Evolutionary conservation across 768 basidiomycete genomes (phyloP), one percentile per base, ranked within the genome.

Genomic region (Botryobasidium botryosum): DNA sequence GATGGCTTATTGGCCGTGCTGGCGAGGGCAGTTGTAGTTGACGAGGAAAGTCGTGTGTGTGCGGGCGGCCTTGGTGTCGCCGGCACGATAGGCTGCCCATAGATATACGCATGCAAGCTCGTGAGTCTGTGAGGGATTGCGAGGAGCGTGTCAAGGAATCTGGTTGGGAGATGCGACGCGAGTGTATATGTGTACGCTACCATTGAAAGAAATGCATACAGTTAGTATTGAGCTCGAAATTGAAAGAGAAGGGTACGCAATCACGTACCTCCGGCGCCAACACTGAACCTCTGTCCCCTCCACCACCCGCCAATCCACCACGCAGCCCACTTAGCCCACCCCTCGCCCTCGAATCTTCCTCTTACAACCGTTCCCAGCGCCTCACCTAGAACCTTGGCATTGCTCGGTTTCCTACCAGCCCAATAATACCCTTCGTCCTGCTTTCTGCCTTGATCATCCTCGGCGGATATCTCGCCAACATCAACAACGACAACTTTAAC

Each of bases 221-320:
- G 52, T 17, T 8, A 57, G 46, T 35, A 23, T 26, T 13, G n/a
- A 8, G 38, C 6, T 37, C 33, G 41, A n/a, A 8, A 20, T 49
- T 39, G 39, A 27, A 36, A 25, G 17, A 32, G 15, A 24, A 21
- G 31, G 21, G 26, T 25, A 38, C 13, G 43, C 18, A 21, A 0
- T 26, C 17, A 61, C 71, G 53, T 55, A 86, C 83, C 81, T 59
- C 84, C 85, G 41, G 85, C 77, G 46, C 85, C 85, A 45, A 87
- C 62, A 17, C 74, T 70, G 54, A 82, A 72, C 29, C 80, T 61
- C 44, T 81, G 72, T 2, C 83, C 81, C 26, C 70, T 67, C 23
- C 78, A 53, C 68, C 74, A 74, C 50, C 74, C 69, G 45, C 64
- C 2, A 15, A 62, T 65, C 13, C 45, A 44, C 25, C 31, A n/a